Evolutionary conservation across 129 eudicot genomes (phyloP).

Genomic region (Helianthus tuberosus): DNA sequence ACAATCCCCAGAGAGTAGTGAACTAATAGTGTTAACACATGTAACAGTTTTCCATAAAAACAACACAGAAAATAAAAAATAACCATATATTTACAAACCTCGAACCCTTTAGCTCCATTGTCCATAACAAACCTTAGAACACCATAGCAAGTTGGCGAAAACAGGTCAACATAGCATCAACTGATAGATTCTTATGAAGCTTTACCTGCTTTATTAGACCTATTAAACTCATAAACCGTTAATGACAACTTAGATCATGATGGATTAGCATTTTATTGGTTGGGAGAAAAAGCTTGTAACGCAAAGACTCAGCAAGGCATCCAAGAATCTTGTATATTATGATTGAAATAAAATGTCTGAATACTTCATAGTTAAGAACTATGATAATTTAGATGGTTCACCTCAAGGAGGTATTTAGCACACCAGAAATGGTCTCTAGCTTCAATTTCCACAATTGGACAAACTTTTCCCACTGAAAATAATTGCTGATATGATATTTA

Average conservation of each 20-base stretch:
- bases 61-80: no score
- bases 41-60: no score
- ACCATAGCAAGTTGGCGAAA: constrained; percentile 65
- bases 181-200: neutral
- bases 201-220: neutral
- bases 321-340: neutral
- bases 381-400: constrained; percentile 11
- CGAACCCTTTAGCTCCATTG: constrained; percentile 74
- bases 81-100: constrained; percentile 31
- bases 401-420: no score
- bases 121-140: constrained; percentile 25
- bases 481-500: neutral
- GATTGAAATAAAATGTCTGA: neutral
- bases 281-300: no score
- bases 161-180: neutral
- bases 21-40: no score
- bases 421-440: no score
- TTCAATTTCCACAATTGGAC: constrained; percentile 96
- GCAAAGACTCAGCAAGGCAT: no score
- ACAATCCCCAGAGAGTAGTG: no score
- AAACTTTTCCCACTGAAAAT: constrained; percentile 94
- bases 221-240: no score
- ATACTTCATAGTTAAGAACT: neutral
- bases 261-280: no score
- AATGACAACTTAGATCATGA: no score